Percentiles rank a stretch among this genome's conserved stretches.
Evolutionary conservation across 2,329 filamentous ascomycete species (phyloP).

Genomic region (Didymella arachidicola): DNA sequence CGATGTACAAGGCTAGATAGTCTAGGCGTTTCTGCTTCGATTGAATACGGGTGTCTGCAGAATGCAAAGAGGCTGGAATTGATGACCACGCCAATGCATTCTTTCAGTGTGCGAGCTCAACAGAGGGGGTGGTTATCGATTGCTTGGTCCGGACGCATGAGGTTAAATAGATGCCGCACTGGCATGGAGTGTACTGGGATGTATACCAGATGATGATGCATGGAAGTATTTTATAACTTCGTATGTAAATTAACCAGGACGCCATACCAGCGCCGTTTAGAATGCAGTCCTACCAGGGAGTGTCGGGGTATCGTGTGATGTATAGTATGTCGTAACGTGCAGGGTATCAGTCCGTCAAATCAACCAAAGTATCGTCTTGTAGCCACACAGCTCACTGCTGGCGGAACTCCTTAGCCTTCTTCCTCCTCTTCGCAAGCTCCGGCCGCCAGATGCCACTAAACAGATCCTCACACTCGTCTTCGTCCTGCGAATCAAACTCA

Average conservation of each 20-base stretch:
- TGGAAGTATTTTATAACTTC: neutral
- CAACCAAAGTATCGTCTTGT: neutral
- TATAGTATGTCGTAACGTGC: neutral
- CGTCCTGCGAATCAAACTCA: conserved; percentile 70
- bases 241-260: neutral
- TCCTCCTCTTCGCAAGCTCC: conserved; percentile 57
- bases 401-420: conserved; percentile 20
- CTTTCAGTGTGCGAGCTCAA: no score
- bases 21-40: no score
- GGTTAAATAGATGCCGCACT: no score
- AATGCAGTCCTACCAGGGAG: conserved; percentile 3
- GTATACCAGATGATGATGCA: no score
- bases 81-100: no score
- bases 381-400: neutral
- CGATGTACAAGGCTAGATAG: no score
- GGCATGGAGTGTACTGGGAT: no score
- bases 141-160: no score
- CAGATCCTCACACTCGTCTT: conserved; percentile 71
- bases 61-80: no score
- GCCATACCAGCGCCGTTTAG: neutral
- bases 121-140: no score
- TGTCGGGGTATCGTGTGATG: conserved; percentile 15
- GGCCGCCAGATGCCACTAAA: conserved; percentile 69
- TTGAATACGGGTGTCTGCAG: no score
- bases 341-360: neutral